phyloP scores from a whole-genome alignment of 208 protist genomes.

The Acanthamoeba castellanii region DNA sequence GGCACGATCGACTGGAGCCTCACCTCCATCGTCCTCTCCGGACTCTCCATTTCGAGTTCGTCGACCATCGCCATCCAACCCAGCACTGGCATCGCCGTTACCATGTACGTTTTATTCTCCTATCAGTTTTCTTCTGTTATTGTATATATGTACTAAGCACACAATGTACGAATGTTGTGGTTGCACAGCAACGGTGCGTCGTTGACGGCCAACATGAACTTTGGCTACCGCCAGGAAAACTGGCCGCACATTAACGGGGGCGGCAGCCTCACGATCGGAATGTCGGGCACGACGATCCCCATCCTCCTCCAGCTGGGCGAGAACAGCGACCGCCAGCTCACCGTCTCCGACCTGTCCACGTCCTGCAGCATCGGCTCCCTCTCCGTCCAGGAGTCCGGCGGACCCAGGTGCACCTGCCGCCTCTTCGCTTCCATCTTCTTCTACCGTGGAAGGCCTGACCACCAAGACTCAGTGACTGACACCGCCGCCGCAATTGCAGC shows the following conservation, averaged over 20 bases:
- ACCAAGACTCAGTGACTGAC: too few relatives aligned
- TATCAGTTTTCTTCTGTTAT: neutral
- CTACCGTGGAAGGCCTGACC: too few relatives aligned
- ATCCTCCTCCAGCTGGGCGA: neutral
- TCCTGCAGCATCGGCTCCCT: neutral
- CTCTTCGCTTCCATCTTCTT: too few relatives aligned
- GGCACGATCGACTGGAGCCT: neutral
- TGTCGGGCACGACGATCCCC: neutral
- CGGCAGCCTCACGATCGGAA: neutral
- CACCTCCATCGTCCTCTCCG: neutral
- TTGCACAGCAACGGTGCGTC: neutral
- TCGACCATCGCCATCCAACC: neutral
- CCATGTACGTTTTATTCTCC: neutral
- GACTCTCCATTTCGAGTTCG: neutral
- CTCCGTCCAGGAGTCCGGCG: neutral
- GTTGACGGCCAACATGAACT: neutral
- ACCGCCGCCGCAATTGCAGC: too few relatives aligned
- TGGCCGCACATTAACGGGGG: neutral
- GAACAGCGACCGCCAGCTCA: neutral
- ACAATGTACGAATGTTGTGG: neutral
- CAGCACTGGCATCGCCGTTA: neutral
- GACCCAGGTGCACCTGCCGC: neutral
- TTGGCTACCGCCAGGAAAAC: neutral
- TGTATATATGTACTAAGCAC: too few relatives aligned
- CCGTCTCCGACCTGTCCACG: neutral